These are phyloP conservation scores for Tricholoma sp. DNA, from an alignment of 768 basidiomycete species.

Conservation along the genomic window DNA sequence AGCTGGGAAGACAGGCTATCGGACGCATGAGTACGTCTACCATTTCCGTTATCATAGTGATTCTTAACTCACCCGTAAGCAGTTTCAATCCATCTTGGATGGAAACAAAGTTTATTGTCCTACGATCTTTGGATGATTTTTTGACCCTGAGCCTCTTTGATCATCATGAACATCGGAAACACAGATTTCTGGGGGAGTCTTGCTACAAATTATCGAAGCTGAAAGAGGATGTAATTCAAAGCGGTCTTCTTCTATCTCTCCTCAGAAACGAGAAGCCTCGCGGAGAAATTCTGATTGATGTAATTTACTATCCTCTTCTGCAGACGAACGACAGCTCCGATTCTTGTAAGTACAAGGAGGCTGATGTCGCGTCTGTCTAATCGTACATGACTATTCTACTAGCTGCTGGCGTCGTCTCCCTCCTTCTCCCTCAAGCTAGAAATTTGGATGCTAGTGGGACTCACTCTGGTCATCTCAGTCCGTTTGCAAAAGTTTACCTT, in stretches of 20 bases:
- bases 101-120: slow-evolving; percentile 14
- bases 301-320: slow-evolving; percentile 5
- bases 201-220: slow-evolving; percentile 5
- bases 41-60: background rate
- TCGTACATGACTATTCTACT: background rate
- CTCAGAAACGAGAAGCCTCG: slow-evolving; percentile 7
- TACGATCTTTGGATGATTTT: slow-evolving; percentile 8
- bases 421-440: slow-evolving; percentile 7
- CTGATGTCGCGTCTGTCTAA: background rate
- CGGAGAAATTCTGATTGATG: slow-evolving; percentile 8
- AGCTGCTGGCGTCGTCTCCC: slow-evolving; percentile 10
- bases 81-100: slow-evolving; percentile 20
- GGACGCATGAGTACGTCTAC: slow-evolving; percentile 11
- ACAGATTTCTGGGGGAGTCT: slow-evolving; percentile 7
- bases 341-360: background rate
- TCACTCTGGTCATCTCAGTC: background rate
- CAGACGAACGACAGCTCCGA: background rate
- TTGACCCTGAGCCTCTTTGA: slow-evolving; percentile 9
- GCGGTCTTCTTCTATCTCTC: slow-evolving; percentile 6
- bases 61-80: background rate
- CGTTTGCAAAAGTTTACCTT: slow-evolving; percentile 7
- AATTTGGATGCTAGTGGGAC: background rate
- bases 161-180: slow-evolving; percentile 11
- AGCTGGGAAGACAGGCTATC: slow-evolving; percentile 9
- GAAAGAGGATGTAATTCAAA: slow-evolving; percentile 5